These are phyloP conservation scores for Lactarius sanguifluus DNA, from an alignment of 768 basidiomycete species.

Conservation along the genomic window DNA sequence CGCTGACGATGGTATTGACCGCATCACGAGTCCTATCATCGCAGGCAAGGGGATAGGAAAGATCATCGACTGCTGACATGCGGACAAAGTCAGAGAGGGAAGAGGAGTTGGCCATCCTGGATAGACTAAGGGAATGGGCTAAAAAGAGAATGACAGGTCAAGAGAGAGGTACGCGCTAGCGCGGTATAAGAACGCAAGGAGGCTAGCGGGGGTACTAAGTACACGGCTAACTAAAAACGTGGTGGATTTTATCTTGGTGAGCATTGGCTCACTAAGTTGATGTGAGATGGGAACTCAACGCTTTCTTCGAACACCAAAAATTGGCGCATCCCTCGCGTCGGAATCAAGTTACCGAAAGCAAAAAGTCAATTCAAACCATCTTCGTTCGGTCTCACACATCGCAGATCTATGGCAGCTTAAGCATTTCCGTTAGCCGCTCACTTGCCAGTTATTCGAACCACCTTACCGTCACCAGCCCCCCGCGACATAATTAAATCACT, in stretches of 20 bases:
- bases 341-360: conserved; percentile 25
- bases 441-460: conserved; percentile 23
- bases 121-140: conserved; percentile 16
- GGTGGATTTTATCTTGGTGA: conserved; percentile 25
- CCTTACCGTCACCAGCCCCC: conserved; percentile 19
- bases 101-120: conserved; percentile 27
- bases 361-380: conserved; percentile 28
- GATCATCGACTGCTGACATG: conserved; percentile 31
- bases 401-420: conserved; percentile 29
- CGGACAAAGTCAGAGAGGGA: conserved; percentile 30
- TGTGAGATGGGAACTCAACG: conserved; percentile 25
- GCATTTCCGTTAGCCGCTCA: conserved; percentile 29
- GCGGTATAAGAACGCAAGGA: conserved; percentile 19
- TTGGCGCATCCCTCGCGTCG: conserved; percentile 24
- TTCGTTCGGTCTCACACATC: conserved; percentile 27
- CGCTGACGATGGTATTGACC: conserved; percentile 63
- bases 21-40: conserved; percentile 45
- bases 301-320: conserved; percentile 19
- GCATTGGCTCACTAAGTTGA: conserved; percentile 9
- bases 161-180: conserved; percentile 7
- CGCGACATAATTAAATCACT: conserved; percentile 27
- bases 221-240: conserved; percentile 27
- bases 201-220: conserved; percentile 18
- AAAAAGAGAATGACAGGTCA: conserved; percentile 18
- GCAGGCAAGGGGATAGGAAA: conserved; percentile 27